phyloP scores from a whole-genome alignment of 371 early-diverging fungal species.

The Hamiltosporidium magnivora region DNA sequence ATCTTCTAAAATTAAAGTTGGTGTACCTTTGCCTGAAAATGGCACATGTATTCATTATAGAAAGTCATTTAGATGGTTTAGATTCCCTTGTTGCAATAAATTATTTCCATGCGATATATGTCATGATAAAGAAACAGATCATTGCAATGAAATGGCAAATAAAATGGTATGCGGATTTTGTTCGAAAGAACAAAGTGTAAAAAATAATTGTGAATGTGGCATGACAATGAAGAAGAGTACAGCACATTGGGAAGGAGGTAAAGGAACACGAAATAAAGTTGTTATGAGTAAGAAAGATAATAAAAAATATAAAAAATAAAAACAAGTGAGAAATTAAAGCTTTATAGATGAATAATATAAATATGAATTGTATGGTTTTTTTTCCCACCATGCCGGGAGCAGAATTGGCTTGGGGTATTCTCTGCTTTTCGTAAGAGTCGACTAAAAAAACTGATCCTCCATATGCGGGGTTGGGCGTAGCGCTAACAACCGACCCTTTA shows the following conservation, averaged over 20 bases:
- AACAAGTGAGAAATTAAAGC: too few relatives aligned
- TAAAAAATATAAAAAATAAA: conserved; percentile 57
- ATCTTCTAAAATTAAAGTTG: background rate
- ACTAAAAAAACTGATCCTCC: too few relatives aligned
- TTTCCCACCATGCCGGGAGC: too few relatives aligned
- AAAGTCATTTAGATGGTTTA: conserved; percentile 78
- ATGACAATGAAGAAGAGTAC: conserved; percentile 58
- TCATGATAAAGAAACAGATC: conserved; percentile 66
- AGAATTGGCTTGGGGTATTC: too few relatives aligned
- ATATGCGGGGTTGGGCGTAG: too few relatives aligned
- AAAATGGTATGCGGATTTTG: conserved; percentile 81
- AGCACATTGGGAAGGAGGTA: conserved; percentile 87
- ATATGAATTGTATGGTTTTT: too few relatives aligned
- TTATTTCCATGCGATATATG: conserved; percentile 79
- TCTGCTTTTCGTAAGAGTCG: too few relatives aligned
- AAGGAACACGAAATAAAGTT: conserved; percentile 67
- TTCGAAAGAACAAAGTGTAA: conserved; percentile 66
- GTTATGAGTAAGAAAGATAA: conserved; percentile 69
- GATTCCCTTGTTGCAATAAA: conserved; percentile 76
- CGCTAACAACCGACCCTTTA: too few relatives aligned
- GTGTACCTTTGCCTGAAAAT: conserved; percentile 50
- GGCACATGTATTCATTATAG: conserved; percentile 80
- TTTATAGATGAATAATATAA: too few relatives aligned
- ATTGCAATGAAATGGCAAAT: conserved; percentile 62
- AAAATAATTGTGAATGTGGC: conserved; percentile 59